phyloP scores from a whole-genome alignment of 1,139 yeast genomes.

The Pichia sp. region DNA sequence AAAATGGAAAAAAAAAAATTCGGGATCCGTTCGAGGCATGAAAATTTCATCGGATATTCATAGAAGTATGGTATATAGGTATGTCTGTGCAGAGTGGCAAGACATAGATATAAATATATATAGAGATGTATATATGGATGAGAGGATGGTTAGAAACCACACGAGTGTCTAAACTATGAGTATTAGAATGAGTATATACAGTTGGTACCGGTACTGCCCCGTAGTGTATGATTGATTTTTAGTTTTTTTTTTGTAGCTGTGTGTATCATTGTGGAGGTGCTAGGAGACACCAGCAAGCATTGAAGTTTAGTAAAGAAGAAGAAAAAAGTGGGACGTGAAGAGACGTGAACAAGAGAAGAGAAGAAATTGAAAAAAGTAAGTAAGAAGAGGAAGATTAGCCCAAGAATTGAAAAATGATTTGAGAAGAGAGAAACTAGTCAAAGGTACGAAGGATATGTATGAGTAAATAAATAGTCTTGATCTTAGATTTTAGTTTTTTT shows the following conservation, averaged over 20 bases:
- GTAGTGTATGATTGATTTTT: not conserved
- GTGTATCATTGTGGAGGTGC: not conserved
- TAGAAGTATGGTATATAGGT: not conserved
- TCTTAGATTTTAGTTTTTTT: slow-evolving; percentile 1
- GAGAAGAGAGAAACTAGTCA: not conserved
- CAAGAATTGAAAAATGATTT: not conserved
- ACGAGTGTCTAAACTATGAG: not conserved
- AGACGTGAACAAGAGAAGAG: not conserved
- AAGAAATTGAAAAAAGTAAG: not conserved
- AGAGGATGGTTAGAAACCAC: not conserved
- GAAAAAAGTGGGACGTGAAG: not conserved
- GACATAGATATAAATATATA: not conserved
- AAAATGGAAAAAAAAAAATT: not conserved
- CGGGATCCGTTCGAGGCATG: not conserved
- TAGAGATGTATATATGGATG: not conserved
- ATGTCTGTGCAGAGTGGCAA: not conserved
- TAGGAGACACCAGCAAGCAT: not conserved
- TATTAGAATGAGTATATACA: not conserved
- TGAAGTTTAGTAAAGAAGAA: not conserved
- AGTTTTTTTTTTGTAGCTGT: not conserved
- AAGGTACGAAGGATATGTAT: not conserved
- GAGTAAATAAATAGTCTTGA: not conserved
- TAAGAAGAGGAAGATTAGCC: not conserved
- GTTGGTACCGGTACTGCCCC: not conserved
- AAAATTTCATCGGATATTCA: not conserved